Evolutionary conservation across 495 filamentous ascomycete genomes (phyloP).

Genomic region (Sabuloglossum arenarium): DNA sequence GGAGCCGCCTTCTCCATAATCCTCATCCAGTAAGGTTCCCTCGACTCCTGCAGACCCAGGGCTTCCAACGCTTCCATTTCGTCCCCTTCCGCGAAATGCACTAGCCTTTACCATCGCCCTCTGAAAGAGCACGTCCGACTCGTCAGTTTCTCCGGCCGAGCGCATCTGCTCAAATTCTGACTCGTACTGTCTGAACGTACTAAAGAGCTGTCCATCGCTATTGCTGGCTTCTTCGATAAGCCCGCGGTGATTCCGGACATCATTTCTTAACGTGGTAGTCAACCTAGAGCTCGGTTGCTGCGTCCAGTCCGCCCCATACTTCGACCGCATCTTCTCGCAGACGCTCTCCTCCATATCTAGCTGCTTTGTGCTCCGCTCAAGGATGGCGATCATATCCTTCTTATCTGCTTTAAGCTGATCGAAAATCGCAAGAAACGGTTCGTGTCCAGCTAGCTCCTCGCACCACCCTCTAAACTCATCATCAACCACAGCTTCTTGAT

Average conservation of each 20-base stretch:
- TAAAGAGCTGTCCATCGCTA: slow-evolving; percentile 71
- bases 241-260: slow-evolving; percentile 67
- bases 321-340: slow-evolving; percentile 97
- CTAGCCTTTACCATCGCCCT: slow-evolving; percentile 53
- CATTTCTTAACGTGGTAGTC: slow-evolving; percentile 67
- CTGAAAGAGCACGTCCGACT: slow-evolving; percentile 78
- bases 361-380: slow-evolving; percentile 68
- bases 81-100: slow-evolving; percentile 36
- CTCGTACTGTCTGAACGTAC: slow-evolving; percentile 66
- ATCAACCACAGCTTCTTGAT: slow-evolving; percentile 73
- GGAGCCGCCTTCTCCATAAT: slow-evolving; percentile 57
- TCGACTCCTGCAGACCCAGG: slow-evolving; percentile 35
- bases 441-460: slow-evolving; percentile 68
- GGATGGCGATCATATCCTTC: slow-evolving; percentile 38
- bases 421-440: slow-evolving; percentile 52
- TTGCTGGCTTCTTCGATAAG: slow-evolving; percentile 75
- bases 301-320: slow-evolving; percentile 90
- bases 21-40: slow-evolving; percentile 70
- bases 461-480: slow-evolving; percentile 89
- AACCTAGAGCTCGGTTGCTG: slow-evolving; percentile 85
- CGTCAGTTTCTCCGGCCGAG: slow-evolving; percentile 65
- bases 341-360: slow-evolving; percentile 93
- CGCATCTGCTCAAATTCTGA: slow-evolving; percentile 91
- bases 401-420: slow-evolving; percentile 61
- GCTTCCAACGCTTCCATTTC: slow-evolving; percentile 33